These are phyloP conservation scores for Cutaneotrichosporon curvatum DNA, from an alignment of 1,284 basidiomycete species.

Conservation along the genomic window DNA sequence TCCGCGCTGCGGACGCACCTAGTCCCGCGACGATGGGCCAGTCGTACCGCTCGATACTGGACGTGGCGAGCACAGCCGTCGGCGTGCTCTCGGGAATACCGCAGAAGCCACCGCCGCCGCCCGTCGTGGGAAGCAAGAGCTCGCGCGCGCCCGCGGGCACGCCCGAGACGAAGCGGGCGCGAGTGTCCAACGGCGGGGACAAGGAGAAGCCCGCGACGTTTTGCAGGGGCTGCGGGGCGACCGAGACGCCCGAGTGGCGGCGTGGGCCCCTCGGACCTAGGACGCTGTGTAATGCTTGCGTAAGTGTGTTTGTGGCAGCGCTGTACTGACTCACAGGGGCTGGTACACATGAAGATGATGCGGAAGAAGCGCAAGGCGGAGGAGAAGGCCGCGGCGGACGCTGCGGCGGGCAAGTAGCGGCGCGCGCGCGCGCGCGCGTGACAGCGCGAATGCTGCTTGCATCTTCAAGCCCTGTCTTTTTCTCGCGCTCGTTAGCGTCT, in stretches of 20 bases:
- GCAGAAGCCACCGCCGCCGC: background rate
- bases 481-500: too few relatives aligned
- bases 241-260: constrained; percentile 47
- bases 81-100: constrained; percentile 20
- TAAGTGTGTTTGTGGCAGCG: constrained; percentile 19
- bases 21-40: constrained; percentile 9
- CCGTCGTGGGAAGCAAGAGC: constrained; percentile 2
- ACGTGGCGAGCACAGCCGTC: constrained; percentile 23
- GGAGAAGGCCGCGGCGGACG: constrained; percentile 27
- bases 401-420: background rate
- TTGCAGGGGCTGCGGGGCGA: constrained; percentile 44
- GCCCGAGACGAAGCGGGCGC: constrained; percentile 8
- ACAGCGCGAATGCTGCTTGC: too few relatives aligned
- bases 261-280: constrained; percentile 45
- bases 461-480: too few relatives aligned
- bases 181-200: constrained; percentile 10
- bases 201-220: constrained; percentile 25
- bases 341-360: constrained; percentile 43
- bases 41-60: constrained; percentile 24
- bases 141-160: background rate
- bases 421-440: background rate
- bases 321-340: constrained; percentile 24
- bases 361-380: constrained; percentile 38
- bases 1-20: constrained; percentile 15
- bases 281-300: constrained; percentile 46